Percentiles rank a stretch among this genome's conserved stretches.
Evolutionary conservation across 129 eudicot species (phyloP).

Genomic region (Chrysanthemum makinoi): DNA sequence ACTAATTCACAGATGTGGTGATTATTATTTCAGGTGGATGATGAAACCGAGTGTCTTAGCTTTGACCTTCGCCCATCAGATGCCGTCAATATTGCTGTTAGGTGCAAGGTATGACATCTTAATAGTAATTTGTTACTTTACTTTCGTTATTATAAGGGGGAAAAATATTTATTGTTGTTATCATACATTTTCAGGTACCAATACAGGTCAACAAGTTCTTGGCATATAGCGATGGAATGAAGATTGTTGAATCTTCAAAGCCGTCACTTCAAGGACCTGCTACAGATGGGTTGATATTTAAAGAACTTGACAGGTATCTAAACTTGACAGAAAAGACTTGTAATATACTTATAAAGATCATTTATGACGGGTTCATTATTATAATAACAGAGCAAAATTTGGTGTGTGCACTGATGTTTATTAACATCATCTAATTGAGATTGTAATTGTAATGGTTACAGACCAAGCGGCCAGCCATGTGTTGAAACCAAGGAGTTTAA

Average conservation of each 20-base stretch:
- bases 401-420: not conserved
- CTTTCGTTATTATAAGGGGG: not conserved
- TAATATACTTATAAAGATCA: no score
- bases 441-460: conserved; percentile 28
- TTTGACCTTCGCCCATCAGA: conserved; percentile 92
- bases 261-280: conserved; percentile 33
- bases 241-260: conserved; percentile 63
- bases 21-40: conserved; percentile 55
- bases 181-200: conserved; percentile 57
- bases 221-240: conserved; percentile 81
- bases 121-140: not conserved
- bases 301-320: conserved; percentile 64
- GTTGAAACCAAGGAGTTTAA: conserved; percentile 73
- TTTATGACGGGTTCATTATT: not conserved
- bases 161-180: not conserved
- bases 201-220: conserved; percentile 80
- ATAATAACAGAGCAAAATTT: not conserved
- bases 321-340: no score
- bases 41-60: conserved; percentile 57
- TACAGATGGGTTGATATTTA: conserved; percentile 51
- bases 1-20: conserved; percentile 12
- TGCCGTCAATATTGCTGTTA: conserved; percentile 89
- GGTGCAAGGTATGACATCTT: conserved; percentile 69
- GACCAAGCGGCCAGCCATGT: conserved; percentile 77
- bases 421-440: not conserved